phyloP scores from a whole-genome alignment of 2,329 filamentous ascomycete genomes.

The Chaetomiaceae sp. region DNA sequence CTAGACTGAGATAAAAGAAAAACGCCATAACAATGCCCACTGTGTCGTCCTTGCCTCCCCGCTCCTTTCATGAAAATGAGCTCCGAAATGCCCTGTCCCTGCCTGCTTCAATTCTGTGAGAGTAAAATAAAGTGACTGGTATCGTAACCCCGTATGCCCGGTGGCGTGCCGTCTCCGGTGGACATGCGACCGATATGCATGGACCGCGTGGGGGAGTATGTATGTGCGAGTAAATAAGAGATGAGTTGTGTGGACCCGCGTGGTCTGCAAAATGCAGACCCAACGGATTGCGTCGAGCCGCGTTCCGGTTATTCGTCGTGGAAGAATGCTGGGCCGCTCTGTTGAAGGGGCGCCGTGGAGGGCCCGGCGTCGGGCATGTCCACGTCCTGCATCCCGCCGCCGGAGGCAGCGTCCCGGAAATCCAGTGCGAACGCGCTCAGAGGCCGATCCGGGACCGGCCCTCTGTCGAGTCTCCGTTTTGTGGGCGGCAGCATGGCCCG shows the following conservation, averaged over 20 bases:
- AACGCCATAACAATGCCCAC: background rate
- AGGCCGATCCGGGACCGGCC: conserved; percentile 40
- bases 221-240: conserved; percentile 8
- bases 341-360: conserved; percentile 47
- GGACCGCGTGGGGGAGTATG: no score
- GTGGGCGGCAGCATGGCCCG: conserved; percentile 45
- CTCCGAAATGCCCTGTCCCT: no score
- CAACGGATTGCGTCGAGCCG: no score
- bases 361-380: conserved; percentile 53
- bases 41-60: background rate
- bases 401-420: conserved; percentile 31
- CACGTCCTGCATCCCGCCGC: conserved; percentile 39
- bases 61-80: no score
- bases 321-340: conserved; percentile 33
- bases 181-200: no score
- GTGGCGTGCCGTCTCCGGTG: no score
- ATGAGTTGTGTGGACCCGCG: background rate
- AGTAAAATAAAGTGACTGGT: background rate
- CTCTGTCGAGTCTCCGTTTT: conserved; percentile 40
- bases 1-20: no score
- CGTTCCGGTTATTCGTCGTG: conserved; percentile 10
- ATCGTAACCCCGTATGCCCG: no score
- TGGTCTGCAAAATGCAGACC: no score
- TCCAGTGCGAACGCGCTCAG: conserved; percentile 46
- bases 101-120: no score